These are phyloP conservation scores for Canavalia ensiformis DNA, from an alignment of 306 rosid genomes.

Conservation along the genomic window DNA sequence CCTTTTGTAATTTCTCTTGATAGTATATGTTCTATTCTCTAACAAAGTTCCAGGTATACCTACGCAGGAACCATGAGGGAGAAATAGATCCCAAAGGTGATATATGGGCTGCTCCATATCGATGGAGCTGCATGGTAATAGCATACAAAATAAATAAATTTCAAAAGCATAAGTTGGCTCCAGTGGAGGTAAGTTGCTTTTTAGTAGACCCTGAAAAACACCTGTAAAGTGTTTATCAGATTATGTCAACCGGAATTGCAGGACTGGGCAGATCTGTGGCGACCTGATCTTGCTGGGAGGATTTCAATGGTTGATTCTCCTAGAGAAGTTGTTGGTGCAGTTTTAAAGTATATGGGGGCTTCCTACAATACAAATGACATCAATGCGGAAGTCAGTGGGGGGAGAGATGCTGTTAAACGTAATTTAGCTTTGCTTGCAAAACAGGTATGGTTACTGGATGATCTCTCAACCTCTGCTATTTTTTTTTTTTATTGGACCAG, in stretches of 20 bases:
- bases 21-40: constrained; percentile 42
- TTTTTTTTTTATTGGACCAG: constrained; percentile 18
- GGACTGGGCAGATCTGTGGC: constrained; percentile 99
- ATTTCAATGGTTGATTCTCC: constrained; percentile 95
- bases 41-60: constrained; percentile 74
- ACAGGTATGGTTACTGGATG: constrained; percentile 68
- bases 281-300: constrained; percentile 88
- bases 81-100: constrained; percentile 77
- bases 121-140: constrained; percentile 96
- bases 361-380: constrained; percentile 77
- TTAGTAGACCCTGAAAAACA: neutral
- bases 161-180: constrained; percentile 78
- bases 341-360: constrained; percentile 94
- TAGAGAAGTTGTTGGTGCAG: constrained; percentile 93
- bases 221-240: constrained; percentile 37
- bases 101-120: constrained; percentile 91
- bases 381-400: constrained; percentile 69
- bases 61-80: constrained; percentile 87
- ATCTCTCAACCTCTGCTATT: constrained; percentile 11
- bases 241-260: constrained; percentile 53
- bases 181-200: constrained; percentile 64
- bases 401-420: constrained; percentile 72
- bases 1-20: constrained; percentile 20
- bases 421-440: constrained; percentile 73
- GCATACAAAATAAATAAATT: constrained; percentile 88